Percentiles rank a stretch among this genome's conserved stretches.
Conservation (phyloP, 2,329 filamentous ascomycete species). For the Xylariales sp. region DNA sequence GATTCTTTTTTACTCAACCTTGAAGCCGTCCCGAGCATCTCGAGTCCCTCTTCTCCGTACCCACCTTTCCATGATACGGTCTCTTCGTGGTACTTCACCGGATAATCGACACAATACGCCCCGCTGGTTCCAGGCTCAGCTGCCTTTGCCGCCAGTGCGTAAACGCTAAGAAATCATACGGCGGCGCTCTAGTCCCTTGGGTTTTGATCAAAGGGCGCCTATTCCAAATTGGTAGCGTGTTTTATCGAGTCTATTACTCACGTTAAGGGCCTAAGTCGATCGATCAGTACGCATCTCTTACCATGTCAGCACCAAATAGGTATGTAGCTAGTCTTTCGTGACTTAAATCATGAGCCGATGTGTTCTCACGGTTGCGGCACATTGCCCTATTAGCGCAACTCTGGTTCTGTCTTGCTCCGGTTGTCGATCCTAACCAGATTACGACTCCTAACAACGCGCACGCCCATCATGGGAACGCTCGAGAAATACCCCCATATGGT, state of each 20-base stretch:
- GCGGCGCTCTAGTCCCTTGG: constrained; percentile 40
- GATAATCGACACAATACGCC: constrained; percentile 27
- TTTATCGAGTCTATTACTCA: constrained; percentile 16
- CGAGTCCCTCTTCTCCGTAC: constrained; percentile 11
- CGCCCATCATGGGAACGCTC: not conserved
- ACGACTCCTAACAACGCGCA: not conserved
- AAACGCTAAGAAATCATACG: constrained; percentile 35
- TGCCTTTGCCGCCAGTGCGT: constrained; percentile 19
- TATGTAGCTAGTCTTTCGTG: constrained; percentile 40
- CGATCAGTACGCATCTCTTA: constrained; percentile 31
- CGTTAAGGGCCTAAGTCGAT: constrained; percentile 12
- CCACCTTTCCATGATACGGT: constrained; percentile 24
- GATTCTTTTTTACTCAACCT: constrained; percentile 19
- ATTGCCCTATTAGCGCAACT: constrained; percentile 20
- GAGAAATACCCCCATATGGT: constrained; percentile 1
- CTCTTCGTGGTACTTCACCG: constrained; percentile 19
- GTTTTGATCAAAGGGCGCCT: constrained; percentile 40
- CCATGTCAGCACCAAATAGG: constrained; percentile 48
- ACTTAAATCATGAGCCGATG: constrained; percentile 3
- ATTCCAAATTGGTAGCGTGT: constrained; percentile 25
- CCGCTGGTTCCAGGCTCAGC: constrained; percentile 11
- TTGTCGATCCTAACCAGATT: not conserved
- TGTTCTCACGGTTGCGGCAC: not conserved
- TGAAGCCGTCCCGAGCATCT: constrained; percentile 13
- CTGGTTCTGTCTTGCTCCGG: constrained; percentile 1